Percentiles rank a stretch among this genome's conserved stretches.
Evolutionary conservation across 176 grass and related monocot genomes (phyloP).

Genomic region (Hordeum vulgare): DNA sequence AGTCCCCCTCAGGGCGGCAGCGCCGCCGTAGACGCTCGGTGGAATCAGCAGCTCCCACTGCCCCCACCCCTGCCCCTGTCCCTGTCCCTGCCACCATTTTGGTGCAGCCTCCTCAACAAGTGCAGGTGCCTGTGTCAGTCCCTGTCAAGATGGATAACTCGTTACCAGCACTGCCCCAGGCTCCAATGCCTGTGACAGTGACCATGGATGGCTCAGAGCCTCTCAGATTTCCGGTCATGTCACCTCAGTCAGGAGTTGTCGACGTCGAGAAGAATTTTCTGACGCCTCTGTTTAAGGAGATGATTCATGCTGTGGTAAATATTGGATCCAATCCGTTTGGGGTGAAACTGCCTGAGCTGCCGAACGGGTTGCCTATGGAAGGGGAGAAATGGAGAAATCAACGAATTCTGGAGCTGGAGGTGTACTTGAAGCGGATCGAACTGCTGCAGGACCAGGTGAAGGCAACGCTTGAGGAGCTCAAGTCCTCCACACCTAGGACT

Average conservation of each 20-base stretch:
- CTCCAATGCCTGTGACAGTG: constrained; percentile 27
- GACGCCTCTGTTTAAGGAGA: constrained; percentile 80
- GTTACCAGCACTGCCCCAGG: constrained; percentile 21
- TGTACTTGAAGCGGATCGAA: constrained; percentile 93
- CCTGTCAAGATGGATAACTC: constrained; percentile 46
- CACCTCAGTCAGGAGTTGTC: constrained; percentile 25
- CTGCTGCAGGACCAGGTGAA: constrained; percentile 69
- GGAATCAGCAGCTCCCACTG: not conserved
- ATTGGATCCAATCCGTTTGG: constrained; percentile 31
- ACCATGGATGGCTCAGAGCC: constrained; percentile 36
- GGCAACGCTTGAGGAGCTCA: constrained; percentile 62
- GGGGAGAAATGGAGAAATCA: constrained; percentile 83
- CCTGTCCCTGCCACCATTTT: constrained; percentile 3
- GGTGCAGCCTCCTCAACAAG: constrained; percentile 25
- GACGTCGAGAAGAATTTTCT: constrained; percentile 56
- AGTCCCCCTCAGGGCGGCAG: constrained; percentile 27
- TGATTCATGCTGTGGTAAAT: constrained; percentile 49
- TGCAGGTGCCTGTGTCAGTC: constrained; percentile 39
- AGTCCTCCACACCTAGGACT: constrained; percentile 37
- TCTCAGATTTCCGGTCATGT: constrained; percentile 21
- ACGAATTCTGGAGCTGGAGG: constrained; percentile 80
- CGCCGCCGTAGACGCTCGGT: constrained; percentile 31
- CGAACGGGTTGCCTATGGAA: constrained; percentile 28
- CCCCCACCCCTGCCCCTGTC: not conserved
- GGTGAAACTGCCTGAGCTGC: constrained; percentile 1